Percentiles rank a stretch among this genome's conserved stretches.
Evolutionary conservation across 1,284 basidiomycete species (phyloP).

Genomic region (Leccinum fallax): DNA sequence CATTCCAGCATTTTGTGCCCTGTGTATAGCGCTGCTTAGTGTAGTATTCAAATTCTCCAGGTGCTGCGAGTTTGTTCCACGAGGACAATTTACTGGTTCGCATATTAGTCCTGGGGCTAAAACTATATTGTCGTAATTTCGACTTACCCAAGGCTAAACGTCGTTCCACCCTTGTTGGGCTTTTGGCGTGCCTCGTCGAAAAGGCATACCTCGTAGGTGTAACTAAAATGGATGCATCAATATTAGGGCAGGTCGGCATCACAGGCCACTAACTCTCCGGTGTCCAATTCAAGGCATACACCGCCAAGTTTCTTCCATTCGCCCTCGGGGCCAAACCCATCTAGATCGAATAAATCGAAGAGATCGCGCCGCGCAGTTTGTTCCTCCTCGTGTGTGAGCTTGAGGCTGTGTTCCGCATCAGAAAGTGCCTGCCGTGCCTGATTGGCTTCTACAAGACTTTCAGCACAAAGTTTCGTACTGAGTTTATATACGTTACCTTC

Average conservation of each 20-base stretch:
- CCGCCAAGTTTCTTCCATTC: slow-evolving; percentile 96
- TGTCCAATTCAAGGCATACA: slow-evolving; percentile 78
- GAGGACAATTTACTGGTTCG: slow-evolving; percentile 66
- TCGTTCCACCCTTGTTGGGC: slow-evolving; percentile 78
- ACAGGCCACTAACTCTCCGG: slow-evolving; percentile 76
- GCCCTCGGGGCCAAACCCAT: slow-evolving; percentile 79
- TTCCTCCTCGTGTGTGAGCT: slow-evolving; percentile 47
- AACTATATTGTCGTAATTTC: neutral
- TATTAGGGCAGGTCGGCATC: neutral
- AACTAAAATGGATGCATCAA: slow-evolving; percentile 50
- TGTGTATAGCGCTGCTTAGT: slow-evolving; percentile 78
- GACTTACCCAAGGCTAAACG: slow-evolving; percentile 84
- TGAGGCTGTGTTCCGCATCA: slow-evolving; percentile 59
- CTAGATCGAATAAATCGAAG: slow-evolving; percentile 60
- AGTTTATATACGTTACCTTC: slow-evolving; percentile 42
- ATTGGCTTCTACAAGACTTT: slow-evolving; percentile 46
- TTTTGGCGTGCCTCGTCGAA: slow-evolving; percentile 90
- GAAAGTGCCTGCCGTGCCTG: slow-evolving; percentile 66
- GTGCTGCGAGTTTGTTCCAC: slow-evolving; percentile 67
- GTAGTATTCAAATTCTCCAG: slow-evolving; percentile 77
- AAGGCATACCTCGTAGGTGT: slow-evolving; percentile 96
- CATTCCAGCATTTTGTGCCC: slow-evolving; percentile 96
- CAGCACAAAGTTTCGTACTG: neutral
- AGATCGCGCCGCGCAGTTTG: slow-evolving; percentile 55
- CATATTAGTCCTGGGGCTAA: slow-evolving; percentile 3